Conservation (phyloP, 257 asterid species). For the Solanum gandarillasii region DNA sequence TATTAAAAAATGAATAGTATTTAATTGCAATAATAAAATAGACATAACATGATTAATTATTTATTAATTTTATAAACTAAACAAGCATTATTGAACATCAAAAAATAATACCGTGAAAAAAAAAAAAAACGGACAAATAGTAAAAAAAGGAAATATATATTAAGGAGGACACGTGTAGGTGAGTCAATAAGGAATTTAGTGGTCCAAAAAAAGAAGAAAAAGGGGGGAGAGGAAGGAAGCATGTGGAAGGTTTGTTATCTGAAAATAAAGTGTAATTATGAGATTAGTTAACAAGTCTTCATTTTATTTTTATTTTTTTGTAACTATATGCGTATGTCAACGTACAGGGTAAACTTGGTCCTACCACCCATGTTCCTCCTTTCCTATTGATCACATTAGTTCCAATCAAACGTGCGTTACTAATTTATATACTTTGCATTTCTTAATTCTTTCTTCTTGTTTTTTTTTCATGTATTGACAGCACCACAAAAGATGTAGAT, state of each 20-base stretch:
- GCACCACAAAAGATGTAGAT: neutral
- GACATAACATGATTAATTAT: no score
- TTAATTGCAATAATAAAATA: no score
- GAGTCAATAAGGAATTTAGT: slow-evolving; percentile 24
- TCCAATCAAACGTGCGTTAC: slow-evolving; percentile 25
- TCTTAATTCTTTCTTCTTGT: no score
- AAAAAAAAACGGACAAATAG: neutral
- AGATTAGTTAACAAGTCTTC: slow-evolving; percentile 40
- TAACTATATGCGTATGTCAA: slow-evolving; percentile 8
- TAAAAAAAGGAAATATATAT: neutral
- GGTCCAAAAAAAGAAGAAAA: slow-evolving; percentile 18
- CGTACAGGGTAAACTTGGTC: slow-evolving; percentile 21
- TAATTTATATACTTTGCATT: neutral
- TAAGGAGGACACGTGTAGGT: slow-evolving; percentile 27
- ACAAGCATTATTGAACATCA: no score
- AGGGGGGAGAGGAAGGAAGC: slow-evolving; percentile 13
- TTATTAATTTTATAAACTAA: no score
- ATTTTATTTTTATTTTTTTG: neutral
- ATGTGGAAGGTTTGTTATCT: slow-evolving; percentile 31
- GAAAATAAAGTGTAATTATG: slow-evolving; percentile 26
- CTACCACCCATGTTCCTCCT: slow-evolving; percentile 48
- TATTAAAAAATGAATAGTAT: no score
- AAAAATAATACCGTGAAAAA: no score
- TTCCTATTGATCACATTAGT: slow-evolving; percentile 12
- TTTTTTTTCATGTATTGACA: neutral